Base-by-base conservation (phyloP, 2,329 filamentous ascomycete species). In the Clathrospora elynae region DNA sequence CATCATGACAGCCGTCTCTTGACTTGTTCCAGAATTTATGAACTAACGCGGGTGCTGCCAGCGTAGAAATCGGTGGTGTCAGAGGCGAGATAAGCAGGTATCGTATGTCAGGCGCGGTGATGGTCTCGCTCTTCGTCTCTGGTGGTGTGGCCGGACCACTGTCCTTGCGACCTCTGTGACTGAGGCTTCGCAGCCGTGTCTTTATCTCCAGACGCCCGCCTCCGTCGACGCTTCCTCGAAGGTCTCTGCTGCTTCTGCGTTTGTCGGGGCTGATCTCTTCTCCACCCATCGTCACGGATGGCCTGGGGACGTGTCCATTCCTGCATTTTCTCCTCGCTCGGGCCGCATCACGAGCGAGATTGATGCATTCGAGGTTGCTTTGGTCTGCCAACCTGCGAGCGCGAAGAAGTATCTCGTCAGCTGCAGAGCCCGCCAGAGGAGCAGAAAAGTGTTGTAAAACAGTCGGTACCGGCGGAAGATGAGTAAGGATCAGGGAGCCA, bases 401-500 rank as follows among this genome's bases (percentile, higher is more conserved):
- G 31, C 85, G 82, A 0, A 85, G 73, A 2, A 86, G 75, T 33
- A 95, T 87, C 57, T 90, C 86, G 10, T 83, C 78, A 0, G 83
- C 78, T 4, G 83, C 70, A 0, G 83, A 83, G 25, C 78, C 82
- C n/a, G 66, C 58, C 3, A 71, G 53, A 0, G 82, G 78, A 0
- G 71, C 66, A 6, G 71, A 62, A 55, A 93, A 90, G 1, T 78
- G 70, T 1, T 76, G 67, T 16, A 89, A 70, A 18, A 95, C 81
- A 0, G 59, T 61, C 0, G 67, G 45, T 0, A 76, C 71, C 0
- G 83, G 75, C 0, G 90, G 88, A 0, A 95, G 78, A 43, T 86
- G 83, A 1, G 81, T 83, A 2, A 89, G 84, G 25, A 97, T 81
- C 62, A 96, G 80, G 4, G 90, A 88, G 29, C 93, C 93, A 67